Evolutionary conservation across 495 filamentous ascomycete genomes (phyloP).

Genomic region (Symbiotaphrina buchneri): DNA sequence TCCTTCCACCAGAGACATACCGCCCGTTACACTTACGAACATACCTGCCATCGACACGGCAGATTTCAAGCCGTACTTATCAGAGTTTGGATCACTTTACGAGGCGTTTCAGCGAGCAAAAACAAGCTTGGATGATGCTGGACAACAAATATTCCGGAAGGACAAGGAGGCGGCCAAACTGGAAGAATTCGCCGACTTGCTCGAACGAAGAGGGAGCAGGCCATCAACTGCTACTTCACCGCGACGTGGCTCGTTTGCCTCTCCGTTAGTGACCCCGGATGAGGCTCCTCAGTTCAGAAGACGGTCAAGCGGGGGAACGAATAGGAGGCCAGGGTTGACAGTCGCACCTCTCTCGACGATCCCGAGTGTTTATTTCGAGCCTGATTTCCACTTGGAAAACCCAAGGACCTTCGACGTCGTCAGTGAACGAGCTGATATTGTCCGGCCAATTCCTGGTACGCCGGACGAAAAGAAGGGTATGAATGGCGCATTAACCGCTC

Average conservation of each 20-base stretch:
- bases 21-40: slow-evolving; percentile 79
- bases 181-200: slow-evolving; percentile 24
- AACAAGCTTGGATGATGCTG: slow-evolving; percentile 3
- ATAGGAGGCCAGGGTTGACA: slow-evolving; percentile 29
- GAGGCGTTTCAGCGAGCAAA: slow-evolving; percentile 11
- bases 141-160: slow-evolving; percentile 1
- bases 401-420: slow-evolving; percentile 92
- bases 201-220: slow-evolving; percentile 20
- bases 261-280: slow-evolving; percentile 22
- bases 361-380: slow-evolving; percentile 81
- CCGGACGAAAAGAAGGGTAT: slow-evolving; percentile 26
- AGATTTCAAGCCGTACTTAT: slow-evolving; percentile 64
- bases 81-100: slow-evolving; percentile 10
- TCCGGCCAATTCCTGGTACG: slow-evolving; percentile 35
- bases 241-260: slow-evolving; percentile 18
- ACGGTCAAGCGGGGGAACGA: slow-evolving; percentile 23
- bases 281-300: slow-evolving; percentile 21
- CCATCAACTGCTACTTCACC: slow-evolving; percentile 10
- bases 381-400: slow-evolving; percentile 89
- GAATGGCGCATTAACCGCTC: slow-evolving; percentile 39
- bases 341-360: slow-evolving; percentile 81
- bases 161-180: slow-evolving; percentile 1
- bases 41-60: slow-evolving; percentile 61
- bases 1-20: slow-evolving; percentile 82
- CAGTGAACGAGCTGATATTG: slow-evolving; percentile 84